A percentile compares a stretch with the other conserved stretches of the same genome.
Conservation (phyloP, 176 grass and related monocot genomes). For the Neostapfia colusana region DNA sequence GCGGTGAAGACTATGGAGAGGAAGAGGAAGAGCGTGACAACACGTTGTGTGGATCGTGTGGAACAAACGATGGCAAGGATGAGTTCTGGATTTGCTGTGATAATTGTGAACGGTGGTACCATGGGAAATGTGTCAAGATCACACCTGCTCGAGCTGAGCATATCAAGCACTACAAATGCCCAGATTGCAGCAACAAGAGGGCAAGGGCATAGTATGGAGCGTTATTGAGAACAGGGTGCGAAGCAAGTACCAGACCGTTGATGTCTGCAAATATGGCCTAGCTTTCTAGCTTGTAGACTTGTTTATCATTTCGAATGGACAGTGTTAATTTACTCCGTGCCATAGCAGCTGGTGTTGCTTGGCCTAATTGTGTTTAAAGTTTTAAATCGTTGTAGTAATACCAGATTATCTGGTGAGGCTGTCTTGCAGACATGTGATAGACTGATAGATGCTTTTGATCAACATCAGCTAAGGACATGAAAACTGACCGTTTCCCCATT, state of each 20-base stretch:
- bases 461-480: background rate
- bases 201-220: constrained; percentile 44
- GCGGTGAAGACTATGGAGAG: constrained; percentile 56
- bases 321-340: constrained; percentile 39
- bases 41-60: constrained; percentile 80
- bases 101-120: constrained; percentile 86
- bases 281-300: constrained; percentile 57
- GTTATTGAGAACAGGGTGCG: background rate
- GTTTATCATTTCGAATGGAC: constrained; percentile 43
- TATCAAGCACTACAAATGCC: constrained; percentile 98
- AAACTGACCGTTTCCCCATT: constrained; percentile 41
- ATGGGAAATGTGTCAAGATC: constrained; percentile 91
- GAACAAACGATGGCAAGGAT: constrained; percentile 71
- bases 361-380: constrained; percentile 46
- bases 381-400: constrained; percentile 45
- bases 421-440: constrained; percentile 37
- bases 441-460: constrained; percentile 30
- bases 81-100: constrained; percentile 98
- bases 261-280: constrained; percentile 51
- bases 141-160: constrained; percentile 87
- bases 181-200: constrained; percentile 79
- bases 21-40: constrained; percentile 84
- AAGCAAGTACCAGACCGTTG: constrained; percentile 16
- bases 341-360: constrained; percentile 43
- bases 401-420: constrained; percentile 41